Conservation (phyloP, 108 stramenopile genomes). For the Schizochytrium sp. region DNA sequence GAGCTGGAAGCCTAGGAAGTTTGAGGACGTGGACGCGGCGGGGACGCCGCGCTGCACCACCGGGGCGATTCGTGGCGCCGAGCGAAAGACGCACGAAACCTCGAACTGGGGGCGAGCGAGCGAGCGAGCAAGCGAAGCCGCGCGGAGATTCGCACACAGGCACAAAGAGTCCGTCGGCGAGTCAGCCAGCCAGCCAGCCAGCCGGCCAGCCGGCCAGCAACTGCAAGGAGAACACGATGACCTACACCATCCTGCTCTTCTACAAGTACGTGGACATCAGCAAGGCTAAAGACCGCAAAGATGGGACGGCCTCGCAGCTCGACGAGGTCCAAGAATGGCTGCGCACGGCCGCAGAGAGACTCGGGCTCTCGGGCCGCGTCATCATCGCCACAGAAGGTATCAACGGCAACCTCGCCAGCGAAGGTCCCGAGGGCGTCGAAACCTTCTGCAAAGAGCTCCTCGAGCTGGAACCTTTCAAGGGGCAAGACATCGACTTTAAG, state of each 20-base stretch:
- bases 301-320: background rate
- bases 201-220: too few species aligned
- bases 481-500: constrained; percentile 26
- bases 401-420: constrained; percentile 28
- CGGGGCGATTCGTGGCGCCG: too few species aligned
- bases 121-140: too few species aligned
- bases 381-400: constrained; percentile 24
- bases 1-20: too few species aligned
- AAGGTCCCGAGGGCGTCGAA: background rate
- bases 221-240: background rate
- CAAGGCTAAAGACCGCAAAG: background rate
- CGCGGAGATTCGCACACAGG: too few species aligned
- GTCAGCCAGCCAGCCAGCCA: too few species aligned
- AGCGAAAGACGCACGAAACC: too few species aligned
- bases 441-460: background rate
- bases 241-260: background rate
- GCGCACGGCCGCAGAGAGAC: background rate
- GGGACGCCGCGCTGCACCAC: too few species aligned
- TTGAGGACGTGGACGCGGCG: too few species aligned
- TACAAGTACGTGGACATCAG: background rate
- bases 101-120: too few species aligned
- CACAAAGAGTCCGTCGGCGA: too few species aligned
- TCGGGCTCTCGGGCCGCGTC: constrained; percentile 22
- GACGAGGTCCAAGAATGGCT: background rate
- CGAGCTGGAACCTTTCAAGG: background rate